phyloP scores from a whole-genome alignment of 495 filamentous ascomycete genomes.

The Aspergillus incahuasiensis region DNA sequence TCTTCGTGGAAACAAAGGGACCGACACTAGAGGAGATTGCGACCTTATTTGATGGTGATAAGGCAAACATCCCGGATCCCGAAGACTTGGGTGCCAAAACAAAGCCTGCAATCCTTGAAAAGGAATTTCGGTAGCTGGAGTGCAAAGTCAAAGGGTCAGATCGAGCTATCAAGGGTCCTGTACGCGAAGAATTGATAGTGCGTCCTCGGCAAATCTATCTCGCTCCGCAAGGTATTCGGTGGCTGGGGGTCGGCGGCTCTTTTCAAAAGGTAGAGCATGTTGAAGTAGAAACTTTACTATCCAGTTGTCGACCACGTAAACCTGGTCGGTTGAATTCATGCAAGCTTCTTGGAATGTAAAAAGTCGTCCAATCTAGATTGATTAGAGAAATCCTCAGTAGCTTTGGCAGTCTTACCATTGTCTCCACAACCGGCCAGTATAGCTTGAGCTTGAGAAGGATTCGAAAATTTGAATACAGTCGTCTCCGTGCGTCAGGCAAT shows the following conservation, averaged over 20 bases:
- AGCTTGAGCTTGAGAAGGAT: slow-evolving; percentile 20
- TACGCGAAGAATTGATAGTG: slow-evolving; percentile 21
- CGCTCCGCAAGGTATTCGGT: slow-evolving; percentile 16
- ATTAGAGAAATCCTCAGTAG: not conserved
- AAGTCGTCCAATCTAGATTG: slow-evolving; percentile 22
- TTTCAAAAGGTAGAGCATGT: slow-evolving; percentile 27
- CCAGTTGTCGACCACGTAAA: slow-evolving; percentile 25
- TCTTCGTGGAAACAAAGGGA: slow-evolving; percentile 6
- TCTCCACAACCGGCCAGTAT: slow-evolving; percentile 26
- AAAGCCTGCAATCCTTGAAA: not conserved
- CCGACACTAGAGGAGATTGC: slow-evolving; percentile 3
- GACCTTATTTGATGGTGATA: not conserved
- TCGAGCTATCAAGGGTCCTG: not conserved
- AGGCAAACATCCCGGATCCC: not conserved
- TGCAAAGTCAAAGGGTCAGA: not conserved
- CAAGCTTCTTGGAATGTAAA: slow-evolving; percentile 27
- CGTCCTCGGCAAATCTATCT: slow-evolving; percentile 20
- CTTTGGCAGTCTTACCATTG: slow-evolving; percentile 18
- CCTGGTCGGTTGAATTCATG: slow-evolving; percentile 18
- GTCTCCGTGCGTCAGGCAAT: slow-evolving; percentile 15
- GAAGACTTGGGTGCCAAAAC: not conserved
- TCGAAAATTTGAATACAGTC: slow-evolving; percentile 25
- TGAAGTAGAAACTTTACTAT: slow-evolving; percentile 29
- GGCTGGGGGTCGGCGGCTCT: not conserved
- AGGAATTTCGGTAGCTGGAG: not conserved